phyloP scores from a whole-genome alignment of 2,329 filamentous ascomycete species.

The Macrophomina pseudophaseolina region DNA sequence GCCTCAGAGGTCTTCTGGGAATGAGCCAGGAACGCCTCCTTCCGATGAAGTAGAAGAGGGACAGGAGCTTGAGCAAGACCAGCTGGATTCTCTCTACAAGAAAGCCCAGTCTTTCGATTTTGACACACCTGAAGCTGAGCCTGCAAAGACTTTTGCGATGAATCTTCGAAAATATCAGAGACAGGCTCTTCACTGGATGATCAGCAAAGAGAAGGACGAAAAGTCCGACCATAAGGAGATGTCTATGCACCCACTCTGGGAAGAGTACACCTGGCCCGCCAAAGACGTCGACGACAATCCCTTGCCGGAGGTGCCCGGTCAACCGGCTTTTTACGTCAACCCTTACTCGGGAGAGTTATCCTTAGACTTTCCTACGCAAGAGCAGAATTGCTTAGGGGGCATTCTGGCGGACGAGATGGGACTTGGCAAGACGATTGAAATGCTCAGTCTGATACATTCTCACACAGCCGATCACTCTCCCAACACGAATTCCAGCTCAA shows the following conservation, averaged over 20 bases:
- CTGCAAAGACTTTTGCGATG: slow-evolving; percentile 81
- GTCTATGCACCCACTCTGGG: slow-evolving; percentile 97
- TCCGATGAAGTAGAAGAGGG: slow-evolving; percentile 77
- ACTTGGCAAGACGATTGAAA: slow-evolving; percentile 96
- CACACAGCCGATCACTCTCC: slow-evolving; percentile 66
- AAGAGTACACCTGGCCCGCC: slow-evolving; percentile 87
- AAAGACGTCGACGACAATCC: slow-evolving; percentile 86
- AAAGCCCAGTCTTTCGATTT: slow-evolving; percentile 99
- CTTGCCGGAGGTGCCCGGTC: slow-evolving; percentile 67
- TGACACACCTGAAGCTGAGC: slow-evolving; percentile 83
- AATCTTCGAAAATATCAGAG: slow-evolving; percentile 90
- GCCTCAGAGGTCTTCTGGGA: slow-evolving; percentile 58
- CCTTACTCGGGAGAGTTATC: slow-evolving; percentile 95
- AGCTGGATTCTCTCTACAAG: slow-evolving; percentile 89
- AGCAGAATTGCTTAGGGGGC: slow-evolving; percentile 92
- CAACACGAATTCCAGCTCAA: slow-evolving; percentile 32
- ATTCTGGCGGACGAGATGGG: slow-evolving; percentile 98
- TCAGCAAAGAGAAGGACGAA: slow-evolving; percentile 85
- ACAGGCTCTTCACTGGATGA: slow-evolving; percentile 95
- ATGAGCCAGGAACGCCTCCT: slow-evolving; percentile 45
- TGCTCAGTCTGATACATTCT: slow-evolving; percentile 90
- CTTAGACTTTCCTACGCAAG: slow-evolving; percentile 87
- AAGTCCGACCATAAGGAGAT: slow-evolving; percentile 68
- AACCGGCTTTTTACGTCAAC: slow-evolving; percentile 88
- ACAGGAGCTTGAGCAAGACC: slow-evolving; percentile 90